These are phyloP conservation scores for Globisporangium uncinulatum DNA, from an alignment of 352 stramenopile species.

Conservation along the genomic window DNA sequence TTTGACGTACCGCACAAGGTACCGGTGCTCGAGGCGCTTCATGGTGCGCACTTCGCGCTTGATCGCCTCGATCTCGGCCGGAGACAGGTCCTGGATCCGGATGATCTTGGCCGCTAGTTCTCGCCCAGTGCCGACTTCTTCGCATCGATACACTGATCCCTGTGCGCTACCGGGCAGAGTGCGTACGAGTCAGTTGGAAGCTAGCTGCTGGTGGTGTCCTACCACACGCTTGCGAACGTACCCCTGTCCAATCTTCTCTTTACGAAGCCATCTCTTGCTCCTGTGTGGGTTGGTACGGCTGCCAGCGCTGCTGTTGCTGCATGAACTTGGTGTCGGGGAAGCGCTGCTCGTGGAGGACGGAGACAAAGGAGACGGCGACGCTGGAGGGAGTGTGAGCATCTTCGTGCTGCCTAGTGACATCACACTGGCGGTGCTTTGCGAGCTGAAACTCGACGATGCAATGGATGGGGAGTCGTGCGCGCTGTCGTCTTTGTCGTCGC, in stretches of 20 bases:
- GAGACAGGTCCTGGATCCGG: constrained; percentile 45
- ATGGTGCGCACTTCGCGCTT: constrained; percentile 67
- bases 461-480: no score
- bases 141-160: constrained; percentile 66
- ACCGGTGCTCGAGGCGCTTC: constrained; percentile 45
- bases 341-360: constrained; percentile 4
- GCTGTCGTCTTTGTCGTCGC: neutral
- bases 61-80: constrained; percentile 43
- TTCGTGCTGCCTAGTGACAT: neutral
- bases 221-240: constrained; percentile 14
- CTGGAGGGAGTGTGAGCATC: constrained; percentile 14
- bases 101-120: constrained; percentile 72
- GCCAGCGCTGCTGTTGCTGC: constrained; percentile 9
- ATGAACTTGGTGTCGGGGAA: constrained; percentile 16
- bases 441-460: no score
- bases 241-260: constrained; percentile 80
- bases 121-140: constrained; percentile 39
- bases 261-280: constrained; percentile 42
- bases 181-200: no score
- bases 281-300: neutral
- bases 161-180: constrained; percentile 25
- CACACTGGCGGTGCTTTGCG: no score
- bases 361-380: constrained; percentile 15
- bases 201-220: no score
- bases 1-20: constrained; percentile 65